These are phyloP conservation scores for Fusarium pseudonygamai DNA, from an alignment of 2,329 filamentous ascomycete genomes.

Conservation along the genomic window DNA sequence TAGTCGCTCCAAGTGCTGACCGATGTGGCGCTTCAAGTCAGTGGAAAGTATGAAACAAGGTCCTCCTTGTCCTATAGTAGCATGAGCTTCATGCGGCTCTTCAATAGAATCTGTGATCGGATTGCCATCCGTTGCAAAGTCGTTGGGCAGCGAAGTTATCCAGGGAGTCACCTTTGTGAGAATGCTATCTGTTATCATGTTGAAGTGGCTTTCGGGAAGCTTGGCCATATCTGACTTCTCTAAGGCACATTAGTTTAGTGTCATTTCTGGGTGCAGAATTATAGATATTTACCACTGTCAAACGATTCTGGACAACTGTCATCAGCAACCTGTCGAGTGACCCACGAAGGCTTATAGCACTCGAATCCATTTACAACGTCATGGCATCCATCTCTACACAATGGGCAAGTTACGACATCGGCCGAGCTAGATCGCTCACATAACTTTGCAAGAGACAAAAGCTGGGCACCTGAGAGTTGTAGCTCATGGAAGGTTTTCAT, in stretches of 20 bases:
- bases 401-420: not conserved
- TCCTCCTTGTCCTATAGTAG: not conserved
- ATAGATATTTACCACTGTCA: not conserved
- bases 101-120: no score
- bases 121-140: not conserved
- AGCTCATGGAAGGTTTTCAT: not conserved
- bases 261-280: accelerated
- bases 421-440: not conserved
- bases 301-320: accelerated
- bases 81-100: accelerated
- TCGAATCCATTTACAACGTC: not conserved
- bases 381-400: not conserved
- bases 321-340: not conserved
- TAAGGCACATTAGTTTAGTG: not conserved
- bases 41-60: not conserved
- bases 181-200: accelerated
- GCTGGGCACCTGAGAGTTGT: not conserved
- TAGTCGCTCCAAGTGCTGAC: not conserved
- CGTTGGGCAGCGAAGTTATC: not conserved
- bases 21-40: not conserved
- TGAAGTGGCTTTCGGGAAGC: not conserved
- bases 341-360: not conserved
- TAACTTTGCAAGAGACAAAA: not conserved
- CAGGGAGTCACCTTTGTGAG: not conserved
- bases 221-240: not conserved